These are phyloP conservation scores for Volutella citrinella DNA, from an alignment of 2,329 filamentous ascomycete genomes.

Conservation along the genomic window DNA sequence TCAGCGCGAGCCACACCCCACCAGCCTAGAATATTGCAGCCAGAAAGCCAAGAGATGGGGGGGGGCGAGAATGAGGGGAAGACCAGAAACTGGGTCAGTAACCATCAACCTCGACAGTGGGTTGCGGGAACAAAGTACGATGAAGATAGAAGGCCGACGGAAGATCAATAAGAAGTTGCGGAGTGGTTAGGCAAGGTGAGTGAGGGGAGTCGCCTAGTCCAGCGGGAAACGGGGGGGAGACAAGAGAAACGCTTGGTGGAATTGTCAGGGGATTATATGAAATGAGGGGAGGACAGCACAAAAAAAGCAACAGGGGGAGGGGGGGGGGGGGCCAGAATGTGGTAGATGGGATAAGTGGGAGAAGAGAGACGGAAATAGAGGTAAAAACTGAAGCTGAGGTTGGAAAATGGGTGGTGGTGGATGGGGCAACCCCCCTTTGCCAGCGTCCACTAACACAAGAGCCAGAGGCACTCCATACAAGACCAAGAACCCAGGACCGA, in stretches of 20 bases:
- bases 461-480: slow-evolving; percentile 8
- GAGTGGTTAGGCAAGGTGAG: slow-evolving; percentile 3
- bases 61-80: slow-evolving; percentile 20
- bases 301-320: not conserved
- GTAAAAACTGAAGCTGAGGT: slow-evolving; percentile 1
- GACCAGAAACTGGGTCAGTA: slow-evolving; percentile 17
- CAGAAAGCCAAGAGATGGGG: slow-evolving; percentile 14
- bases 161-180: slow-evolving; percentile 10
- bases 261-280: too few species aligned
- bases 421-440: slow-evolving; percentile 4
- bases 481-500: slow-evolving; percentile 23
- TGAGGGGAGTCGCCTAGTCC: not conserved
- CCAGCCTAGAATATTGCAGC: too few species aligned
- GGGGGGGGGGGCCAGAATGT: too few species aligned
- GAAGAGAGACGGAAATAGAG: slow-evolving; percentile 7
- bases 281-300: too few species aligned
- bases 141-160: slow-evolving; percentile 12
- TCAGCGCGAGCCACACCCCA: too few species aligned
- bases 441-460: slow-evolving; percentile 2
- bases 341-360: slow-evolving; percentile 9
- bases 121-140: too few species aligned
- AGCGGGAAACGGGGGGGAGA: not conserved
- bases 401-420: slow-evolving; percentile 1
- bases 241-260: slow-evolving; percentile 1
- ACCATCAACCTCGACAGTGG: slow-evolving; percentile 14